Base-by-base conservation (phyloP, 2,329 filamentous ascomycete genomes). In the Pseudogymnoascus pannorum region DNA sequence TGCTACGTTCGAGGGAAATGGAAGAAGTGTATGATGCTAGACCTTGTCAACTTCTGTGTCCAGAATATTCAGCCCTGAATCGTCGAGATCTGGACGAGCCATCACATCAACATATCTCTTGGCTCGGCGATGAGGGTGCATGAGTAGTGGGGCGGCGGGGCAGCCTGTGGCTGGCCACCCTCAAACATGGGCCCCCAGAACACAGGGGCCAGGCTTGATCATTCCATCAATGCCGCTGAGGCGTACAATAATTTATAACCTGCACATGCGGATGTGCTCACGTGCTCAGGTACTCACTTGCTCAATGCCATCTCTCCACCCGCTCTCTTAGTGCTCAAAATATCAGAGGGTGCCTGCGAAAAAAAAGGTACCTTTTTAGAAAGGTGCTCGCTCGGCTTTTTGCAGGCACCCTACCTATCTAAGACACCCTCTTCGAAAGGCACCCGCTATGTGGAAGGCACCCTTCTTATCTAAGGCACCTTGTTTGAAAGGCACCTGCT, bases 31-130 rank as follows among this genome's bases (percentile, higher is more conserved):
- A 60, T 22, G 29, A 5, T 60, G 42, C 58, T 60, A 20, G 20
- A 62, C 61, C 54, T 60, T 57, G 54, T 62, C 44, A 36, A 62
- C 40, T 9, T 61, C 42, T 60, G 58, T 57, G 58, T 62, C 20
- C n/a, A 62, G 42, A 60, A 62, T 40, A 62, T 31, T 60, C 44
- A 36, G 20, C 44, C 58, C 61, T 61, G 57, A 29, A 44, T 44
- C 3, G 5, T 24, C 40, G 40, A n/a, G 40, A 44, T 44, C 40
- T 44, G 12, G 40, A 44, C 20, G 20, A 44, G 20, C 40, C 40
- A 44, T 44, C 11, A 44, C 22, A 7, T 44, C 24, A 24, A 24
- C 24, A 44, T 44, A 5, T n/a, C 5, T 24, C 20, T 44, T 24
- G 12, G 9, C 22, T 44, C 40, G 22, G 20, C 18, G n/a, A n/a